Base-by-base conservation (phyloP, 2,329 filamentous ascomycete genomes). In the Penicillium italicum region DNA sequence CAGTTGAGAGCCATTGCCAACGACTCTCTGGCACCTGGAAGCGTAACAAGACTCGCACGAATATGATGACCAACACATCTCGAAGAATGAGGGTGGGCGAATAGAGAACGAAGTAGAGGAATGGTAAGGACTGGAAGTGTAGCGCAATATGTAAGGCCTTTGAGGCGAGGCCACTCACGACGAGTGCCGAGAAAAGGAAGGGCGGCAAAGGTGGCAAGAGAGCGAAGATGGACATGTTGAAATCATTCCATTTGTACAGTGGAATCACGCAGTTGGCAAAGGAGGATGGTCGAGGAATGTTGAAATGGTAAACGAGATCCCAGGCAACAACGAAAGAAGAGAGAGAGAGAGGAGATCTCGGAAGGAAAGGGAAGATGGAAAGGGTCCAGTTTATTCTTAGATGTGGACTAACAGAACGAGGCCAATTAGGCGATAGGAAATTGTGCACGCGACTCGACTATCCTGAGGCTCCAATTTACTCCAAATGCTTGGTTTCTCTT, bases 11-110 rank as follows among this genome's bases (percentile, higher is more conserved):
- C 57, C 69, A 65, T 64, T 68, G 66, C 43, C 59, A 41, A 12
- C 55, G 51, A 0, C 57, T 53, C 40, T 65, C 64, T 11, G 67
- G 63, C 1, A 53, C 26, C 16, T 59, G 58, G 11, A 56, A 64
- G 36, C 62, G 68, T 18, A 73, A 61, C 38, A 75, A 50, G 7
- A 68, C 41, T 24, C 70, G 68, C 24, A 59, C 66, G 11, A 67
- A 52, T 7, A 63, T 45, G n/a, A 72, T 67, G 14, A 74, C 68
- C 1, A 74, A 30, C 2, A 70, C 44, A 58, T 76, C 73, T 5
- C 66, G 65, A 9, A 73, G 57, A 36, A 75, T 54, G n/a, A 75
- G 68, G 5, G 73, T 75, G 0, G 72, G 72, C n/a, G 69, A 60
- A 52, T 74, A 76, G 4, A 76, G 60, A 9, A 73, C 51, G 44